Evolutionary conservation across 257 asterid genomes (phyloP), one percentile per base, ranked within the genome.

Genomic region (Paulownia fortunei): DNA sequence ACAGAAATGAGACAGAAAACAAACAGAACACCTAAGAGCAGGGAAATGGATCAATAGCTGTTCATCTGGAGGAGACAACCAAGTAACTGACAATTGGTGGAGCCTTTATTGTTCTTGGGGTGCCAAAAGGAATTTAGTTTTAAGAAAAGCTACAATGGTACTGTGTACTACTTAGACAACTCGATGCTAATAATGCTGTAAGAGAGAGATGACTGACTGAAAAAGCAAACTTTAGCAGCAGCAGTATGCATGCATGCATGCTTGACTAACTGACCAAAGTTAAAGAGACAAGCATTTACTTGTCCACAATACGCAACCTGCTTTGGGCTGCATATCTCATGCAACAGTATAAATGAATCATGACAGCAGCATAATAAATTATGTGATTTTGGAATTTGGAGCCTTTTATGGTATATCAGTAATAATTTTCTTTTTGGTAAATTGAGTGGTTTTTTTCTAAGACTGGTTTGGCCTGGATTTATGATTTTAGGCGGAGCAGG

Each of bases 51-150:
- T 46, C 46, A 55, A 72, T 37, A 54, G 65, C 34, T 19, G 13
- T 18, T 51, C 34, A 32, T 15, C 47, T 2, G n/a, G 64, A 73
- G 32, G 59, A 24, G 78, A 24, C 58, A 56, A 41, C 46, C 54
- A 59, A 24, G 34, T 9, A 73, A 72, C 15, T 72, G 39, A 36
- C 15, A 52, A 71, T 51, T 8, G 36, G 21, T 16, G 76, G 39
- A 34, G 23, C 5, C 66, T 36, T 55, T 72, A 55, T 70, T 18
- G 64, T 51, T 69, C 46, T 19, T 52, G 65, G 59, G 54, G 46
- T 30, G 75, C 75, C 63, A 24, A 72, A 39, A 55, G 37, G 70
- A 73, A 73, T 59, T 73, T 60, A n/a, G 47, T 60, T 59, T 59
- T 21, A 73, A 46, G 72, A 44, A 69, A 42, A 59, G 69, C 44